A percentile compares a stretch with the other conserved stretches of the same genome.
Evolutionary conservation across 2,329 filamentous ascomycete species (phyloP).

Genomic region (Penicillium corylophilum): DNA sequence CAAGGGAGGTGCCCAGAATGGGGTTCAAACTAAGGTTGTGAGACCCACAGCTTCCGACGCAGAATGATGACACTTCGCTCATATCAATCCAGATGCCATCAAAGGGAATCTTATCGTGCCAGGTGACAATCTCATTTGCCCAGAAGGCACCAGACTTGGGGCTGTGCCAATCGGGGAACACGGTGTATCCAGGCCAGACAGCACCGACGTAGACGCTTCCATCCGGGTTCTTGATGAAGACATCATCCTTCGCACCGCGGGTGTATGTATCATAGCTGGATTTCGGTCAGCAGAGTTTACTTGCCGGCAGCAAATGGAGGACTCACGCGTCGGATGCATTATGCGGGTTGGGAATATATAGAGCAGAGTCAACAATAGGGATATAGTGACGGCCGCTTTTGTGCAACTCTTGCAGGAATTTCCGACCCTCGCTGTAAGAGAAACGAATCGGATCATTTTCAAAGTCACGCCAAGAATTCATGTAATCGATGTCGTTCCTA

Average conservation of each 20-base stretch:
- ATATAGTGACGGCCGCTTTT: slow-evolving; percentile 58
- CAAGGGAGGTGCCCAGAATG: slow-evolving; percentile 60
- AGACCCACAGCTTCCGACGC: slow-evolving; percentile 69
- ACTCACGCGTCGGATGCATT: slow-evolving; percentile 65
- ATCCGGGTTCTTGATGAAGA: slow-evolving; percentile 56
- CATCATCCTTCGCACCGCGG: slow-evolving; percentile 49
- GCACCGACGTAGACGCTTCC: slow-evolving; percentile 55
- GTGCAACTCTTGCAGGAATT: slow-evolving; percentile 56
- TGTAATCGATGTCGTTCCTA: slow-evolving; percentile 53
- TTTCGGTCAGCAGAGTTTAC: slow-evolving; percentile 19
- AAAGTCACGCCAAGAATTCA: slow-evolving; percentile 62
- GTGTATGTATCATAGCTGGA: slow-evolving; percentile 54
- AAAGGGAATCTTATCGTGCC: slow-evolving; percentile 54
- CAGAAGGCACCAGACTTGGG: slow-evolving; percentile 60
- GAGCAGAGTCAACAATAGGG: slow-evolving; percentile 62
- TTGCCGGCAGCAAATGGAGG: slow-evolving; percentile 9
- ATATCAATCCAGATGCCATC: slow-evolving; percentile 62
- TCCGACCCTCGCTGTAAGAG: slow-evolving; percentile 48
- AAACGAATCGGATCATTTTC: slow-evolving; percentile 56
- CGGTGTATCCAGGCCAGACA: slow-evolving; percentile 61
- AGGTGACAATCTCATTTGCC: slow-evolving; percentile 54
- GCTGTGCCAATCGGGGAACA: slow-evolving; percentile 62
- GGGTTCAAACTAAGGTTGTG: slow-evolving; percentile 65
- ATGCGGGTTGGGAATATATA: slow-evolving; percentile 70
- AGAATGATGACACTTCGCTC: slow-evolving; percentile 63